A percentile compares a stretch with the other conserved stretches of the same genome.
phyloP scores from a whole-genome alignment of 2,329 filamentous ascomycete genomes.

The Ceratocystis ficicola region DNA sequence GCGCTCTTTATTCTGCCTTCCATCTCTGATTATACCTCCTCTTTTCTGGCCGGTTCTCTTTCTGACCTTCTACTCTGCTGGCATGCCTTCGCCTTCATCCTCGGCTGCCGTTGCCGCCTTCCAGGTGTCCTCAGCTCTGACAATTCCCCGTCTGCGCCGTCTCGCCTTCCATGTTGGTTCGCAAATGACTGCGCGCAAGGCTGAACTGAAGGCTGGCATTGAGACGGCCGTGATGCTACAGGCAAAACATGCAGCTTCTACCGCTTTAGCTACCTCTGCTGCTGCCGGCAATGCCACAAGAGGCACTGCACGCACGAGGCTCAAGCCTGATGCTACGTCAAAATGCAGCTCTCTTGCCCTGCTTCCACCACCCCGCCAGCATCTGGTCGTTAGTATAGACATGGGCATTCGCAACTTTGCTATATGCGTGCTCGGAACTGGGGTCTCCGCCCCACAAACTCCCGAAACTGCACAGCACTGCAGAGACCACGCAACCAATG shows the following conservation, averaged over 20 bases:
- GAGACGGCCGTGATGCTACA: background rate
- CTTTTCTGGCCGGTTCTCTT: background rate
- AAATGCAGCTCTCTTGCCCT: background rate
- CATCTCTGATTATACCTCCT: too few relatives aligned
- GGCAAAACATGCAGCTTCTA: background rate
- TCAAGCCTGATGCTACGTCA: background rate
- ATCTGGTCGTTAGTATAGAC: conserved; percentile 16
- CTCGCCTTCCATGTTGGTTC: conserved; percentile 17
- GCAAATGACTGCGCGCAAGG: conserved; percentile 11
- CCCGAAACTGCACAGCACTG: background rate
- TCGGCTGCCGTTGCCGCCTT: conserved; percentile 3
- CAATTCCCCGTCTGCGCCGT: background rate
- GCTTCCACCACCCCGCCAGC: background rate
- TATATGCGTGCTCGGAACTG: conserved; percentile 10
- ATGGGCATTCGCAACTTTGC: conserved; percentile 21
- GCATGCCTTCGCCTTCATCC: background rate
- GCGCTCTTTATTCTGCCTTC: too few relatives aligned
- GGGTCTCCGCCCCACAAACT: background rate
- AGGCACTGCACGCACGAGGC: background rate
- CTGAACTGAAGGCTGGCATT: background rate
- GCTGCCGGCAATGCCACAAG: background rate
- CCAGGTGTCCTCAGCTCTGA: conserved; percentile 8
- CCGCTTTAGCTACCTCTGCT: background rate
- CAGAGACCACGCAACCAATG: background rate
- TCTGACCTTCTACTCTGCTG: background rate